Evolutionary conservation across 768 basidiomycete genomes (phyloP).

Genomic region (Tephrocybe sp.): DNA sequence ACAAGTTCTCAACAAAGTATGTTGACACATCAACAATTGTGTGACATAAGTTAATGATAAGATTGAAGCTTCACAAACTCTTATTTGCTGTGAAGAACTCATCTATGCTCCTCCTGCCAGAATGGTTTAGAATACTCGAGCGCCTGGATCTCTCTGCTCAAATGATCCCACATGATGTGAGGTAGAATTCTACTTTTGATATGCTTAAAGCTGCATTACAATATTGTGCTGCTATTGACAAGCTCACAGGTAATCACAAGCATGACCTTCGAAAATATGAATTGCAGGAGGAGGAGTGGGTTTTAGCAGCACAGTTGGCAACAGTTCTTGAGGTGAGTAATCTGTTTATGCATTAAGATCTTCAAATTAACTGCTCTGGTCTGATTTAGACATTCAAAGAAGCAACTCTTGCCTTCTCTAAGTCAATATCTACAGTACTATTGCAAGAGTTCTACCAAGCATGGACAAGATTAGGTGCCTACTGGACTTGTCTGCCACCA

Average conservation of each 20-base stretch:
- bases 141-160: constrained; percentile 24
- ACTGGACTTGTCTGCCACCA: background rate
- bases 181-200: constrained; percentile 31
- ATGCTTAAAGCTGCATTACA: constrained; percentile 26
- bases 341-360: background rate
- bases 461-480: constrained; percentile 30
- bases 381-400: constrained; percentile 25
- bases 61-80: constrained; percentile 17
- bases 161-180: constrained; percentile 28
- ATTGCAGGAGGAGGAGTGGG: constrained; percentile 25
- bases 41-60: background rate
- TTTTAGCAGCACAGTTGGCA: constrained; percentile 20
- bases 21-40: background rate
- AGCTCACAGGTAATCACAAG: constrained; percentile 13
- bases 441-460: constrained; percentile 28
- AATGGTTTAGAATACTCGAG: constrained; percentile 22
- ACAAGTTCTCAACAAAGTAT: background rate
- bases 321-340: constrained; percentile 27
- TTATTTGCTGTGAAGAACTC: constrained; percentile 20
- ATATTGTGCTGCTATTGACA: constrained; percentile 20
- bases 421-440: constrained; percentile 15
- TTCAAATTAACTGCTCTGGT: background rate
- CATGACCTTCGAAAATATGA: constrained; percentile 13
- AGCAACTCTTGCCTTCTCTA: constrained; percentile 25
- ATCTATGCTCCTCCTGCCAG: constrained; percentile 28